Conservation (phyloP, 2,329 filamentous ascomycete genomes). For the Lanzia echinophila region DNA sequence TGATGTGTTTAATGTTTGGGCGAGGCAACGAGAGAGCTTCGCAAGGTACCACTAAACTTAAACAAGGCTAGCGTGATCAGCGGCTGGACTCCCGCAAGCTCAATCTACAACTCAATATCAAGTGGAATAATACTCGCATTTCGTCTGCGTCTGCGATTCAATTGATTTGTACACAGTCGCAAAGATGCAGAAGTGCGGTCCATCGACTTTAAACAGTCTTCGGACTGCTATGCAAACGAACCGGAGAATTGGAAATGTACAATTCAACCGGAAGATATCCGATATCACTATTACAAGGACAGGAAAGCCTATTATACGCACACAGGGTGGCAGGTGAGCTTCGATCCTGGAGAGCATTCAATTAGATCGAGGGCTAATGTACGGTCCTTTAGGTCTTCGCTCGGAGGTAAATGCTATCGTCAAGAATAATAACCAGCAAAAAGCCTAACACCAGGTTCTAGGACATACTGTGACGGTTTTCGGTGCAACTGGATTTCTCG, state of each 20-base stretch:
- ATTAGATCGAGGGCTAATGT: conserved; percentile 23
- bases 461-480: conserved; percentile 97
- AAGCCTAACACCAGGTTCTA: conserved; percentile 33
- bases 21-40: conserved; percentile 11
- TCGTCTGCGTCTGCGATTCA: conserved; percentile 12
- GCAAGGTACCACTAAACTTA: conserved; percentile 7
- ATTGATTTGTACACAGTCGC: conserved; percentile 21
- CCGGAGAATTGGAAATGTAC: conserved; percentile 34
- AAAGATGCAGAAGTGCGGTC: conserved; percentile 35
- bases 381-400: conserved; percentile 56
- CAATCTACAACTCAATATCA: conserved; percentile 11
- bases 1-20: conserved; percentile 9
- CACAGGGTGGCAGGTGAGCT: conserved; percentile 80
- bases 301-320: conserved; percentile 87
- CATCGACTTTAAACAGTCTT: conserved; percentile 48
- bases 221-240: conserved; percentile 48
- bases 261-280: conserved; percentile 53
- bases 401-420: conserved; percentile 60
- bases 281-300: conserved; percentile 93
- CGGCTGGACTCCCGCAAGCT: conserved; percentile 9
- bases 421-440: conserved; percentile 2
- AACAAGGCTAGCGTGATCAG: conserved; percentile 2
- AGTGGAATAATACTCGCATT: conserved; percentile 11
- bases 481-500: conserved; percentile 91
- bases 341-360: neutral